These are phyloP conservation scores for Alternaria gansuensis DNA, from an alignment of 2,329 filamentous ascomycete species.

Conservation along the genomic window DNA sequence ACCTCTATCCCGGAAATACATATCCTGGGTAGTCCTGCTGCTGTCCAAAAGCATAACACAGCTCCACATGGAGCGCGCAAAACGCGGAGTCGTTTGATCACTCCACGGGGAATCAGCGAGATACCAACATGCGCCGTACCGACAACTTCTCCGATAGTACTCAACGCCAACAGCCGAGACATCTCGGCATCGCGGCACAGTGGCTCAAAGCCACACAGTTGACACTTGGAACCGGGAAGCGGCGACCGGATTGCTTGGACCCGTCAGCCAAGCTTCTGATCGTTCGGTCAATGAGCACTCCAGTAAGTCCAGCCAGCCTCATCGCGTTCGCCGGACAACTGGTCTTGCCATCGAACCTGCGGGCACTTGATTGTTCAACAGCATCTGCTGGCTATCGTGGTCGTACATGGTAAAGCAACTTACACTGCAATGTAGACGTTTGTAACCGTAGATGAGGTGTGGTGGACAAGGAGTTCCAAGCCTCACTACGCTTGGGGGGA, in stretches of 20 bases:
- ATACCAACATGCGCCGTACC: slow-evolving; percentile 9
- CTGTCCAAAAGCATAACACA: slow-evolving; percentile 5
- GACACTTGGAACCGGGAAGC: slow-evolving; percentile 27
- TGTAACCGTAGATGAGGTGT: slow-evolving; percentile 31
- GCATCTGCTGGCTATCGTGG: slow-evolving; percentile 16
- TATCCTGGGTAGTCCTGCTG: neutral
- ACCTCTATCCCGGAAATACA: slow-evolving; percentile 5
- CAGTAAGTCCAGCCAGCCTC: slow-evolving; percentile 18
- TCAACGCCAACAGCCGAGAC: slow-evolving; percentile 36
- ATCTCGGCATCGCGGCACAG: slow-evolving; percentile 45
- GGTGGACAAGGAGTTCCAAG: slow-evolving; percentile 32
- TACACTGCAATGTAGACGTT: neutral
- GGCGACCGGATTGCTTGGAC: slow-evolving; percentile 41
- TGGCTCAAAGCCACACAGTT: slow-evolving; percentile 24
- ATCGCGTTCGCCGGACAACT: neutral
- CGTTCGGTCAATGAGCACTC: slow-evolving; percentile 24
- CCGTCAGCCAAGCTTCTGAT: slow-evolving; percentile 49
- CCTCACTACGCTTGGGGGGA: slow-evolving; percentile 37
- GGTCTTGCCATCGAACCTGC: slow-evolving; percentile 13
- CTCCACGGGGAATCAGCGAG: slow-evolving; percentile 9
- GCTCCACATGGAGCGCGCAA: slow-evolving; percentile 5
- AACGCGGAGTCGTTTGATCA: slow-evolving; percentile 14
- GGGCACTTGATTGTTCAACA: slow-evolving; percentile 1
- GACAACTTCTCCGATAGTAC: slow-evolving; percentile 17
- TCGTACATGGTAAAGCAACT: slow-evolving; percentile 9